A percentile compares a stretch with the other conserved stretches of the same genome.
phyloP scores from a whole-genome alignment of 2,329 filamentous ascomycete species.

The Ploettnerulaceae sp. region DNA sequence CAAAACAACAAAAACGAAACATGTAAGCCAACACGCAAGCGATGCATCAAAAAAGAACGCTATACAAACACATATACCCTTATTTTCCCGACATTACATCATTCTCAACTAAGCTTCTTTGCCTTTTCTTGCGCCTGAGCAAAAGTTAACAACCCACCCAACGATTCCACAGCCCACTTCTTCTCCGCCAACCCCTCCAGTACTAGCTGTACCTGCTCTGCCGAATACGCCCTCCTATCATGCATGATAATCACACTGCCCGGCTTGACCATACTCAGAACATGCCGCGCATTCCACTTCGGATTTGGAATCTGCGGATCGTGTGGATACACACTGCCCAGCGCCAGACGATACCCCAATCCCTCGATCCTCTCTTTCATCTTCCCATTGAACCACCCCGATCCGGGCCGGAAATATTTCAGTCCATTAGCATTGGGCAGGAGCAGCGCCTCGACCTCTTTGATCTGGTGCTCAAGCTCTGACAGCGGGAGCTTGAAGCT shows the following conservation, averaged over 20 bases:
- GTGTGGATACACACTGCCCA: slow-evolving; percentile 84
- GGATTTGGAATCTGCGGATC: slow-evolving; percentile 76
- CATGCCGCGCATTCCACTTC: slow-evolving; percentile 68
- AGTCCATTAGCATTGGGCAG: slow-evolving; percentile 45
- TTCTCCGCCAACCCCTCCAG: slow-evolving; percentile 64
- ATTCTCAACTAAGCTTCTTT: slow-evolving; percentile 12
- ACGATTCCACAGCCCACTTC: slow-evolving; percentile 67
- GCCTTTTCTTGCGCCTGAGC: slow-evolving; percentile 12
- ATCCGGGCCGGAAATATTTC: slow-evolving; percentile 77
- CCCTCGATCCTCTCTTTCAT: slow-evolving; percentile 59
- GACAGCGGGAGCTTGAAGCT: slow-evolving; percentile 55
- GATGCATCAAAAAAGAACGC: not conserved
- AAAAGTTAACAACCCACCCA: slow-evolving; percentile 58
- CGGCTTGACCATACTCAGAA: slow-evolving; percentile 72
- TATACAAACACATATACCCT: too few species aligned
- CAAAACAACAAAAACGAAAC: not conserved
- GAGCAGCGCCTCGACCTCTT: slow-evolving; percentile 52
- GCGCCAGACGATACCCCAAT: slow-evolving; percentile 66
- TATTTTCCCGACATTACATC: too few species aligned
- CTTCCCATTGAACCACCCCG: slow-evolving; percentile 70
- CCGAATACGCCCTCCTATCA: slow-evolving; percentile 77
- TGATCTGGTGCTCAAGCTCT: slow-evolving; percentile 59
- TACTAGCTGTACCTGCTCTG: slow-evolving; percentile 69
- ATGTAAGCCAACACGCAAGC: not conserved
- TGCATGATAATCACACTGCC: slow-evolving; percentile 83